These are phyloP conservation scores for Rhodomyrtus psidioides DNA, from an alignment of 441 rosid species.

Conservation along the genomic window DNA sequence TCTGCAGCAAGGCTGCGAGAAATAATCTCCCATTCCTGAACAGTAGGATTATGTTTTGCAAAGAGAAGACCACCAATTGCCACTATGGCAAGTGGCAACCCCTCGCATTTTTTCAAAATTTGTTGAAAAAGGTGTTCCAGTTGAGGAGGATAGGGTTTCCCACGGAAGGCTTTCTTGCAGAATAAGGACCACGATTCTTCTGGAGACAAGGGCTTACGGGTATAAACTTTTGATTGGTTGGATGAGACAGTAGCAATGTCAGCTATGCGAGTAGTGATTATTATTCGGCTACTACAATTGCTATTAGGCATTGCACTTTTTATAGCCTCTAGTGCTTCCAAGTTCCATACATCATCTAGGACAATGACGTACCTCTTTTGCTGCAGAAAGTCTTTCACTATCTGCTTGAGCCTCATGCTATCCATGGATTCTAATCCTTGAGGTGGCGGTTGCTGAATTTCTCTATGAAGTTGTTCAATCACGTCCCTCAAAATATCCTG, in stretches of 20 bases:
- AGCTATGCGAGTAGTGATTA: not conserved
- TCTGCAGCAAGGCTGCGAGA: not conserved
- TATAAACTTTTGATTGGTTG: not conserved
- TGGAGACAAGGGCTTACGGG: rapidly evolving
- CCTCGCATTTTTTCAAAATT: not conserved
- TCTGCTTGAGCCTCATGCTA: no score
- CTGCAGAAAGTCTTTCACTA: no score
- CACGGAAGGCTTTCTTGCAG: not conserved
- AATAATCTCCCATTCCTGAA: not conserved
- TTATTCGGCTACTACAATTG: rapidly evolving
- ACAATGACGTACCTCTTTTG: not conserved
- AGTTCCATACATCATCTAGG: not conserved
- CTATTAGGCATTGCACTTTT: not conserved
- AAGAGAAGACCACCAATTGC: not conserved
- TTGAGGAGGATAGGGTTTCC: not conserved
- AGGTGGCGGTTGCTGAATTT: no score
- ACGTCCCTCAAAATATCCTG: no score
- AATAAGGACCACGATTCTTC: not conserved
- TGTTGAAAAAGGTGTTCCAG: rapidly evolving
- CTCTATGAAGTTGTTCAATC: no score
- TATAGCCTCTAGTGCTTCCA: not conserved
- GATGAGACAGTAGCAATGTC: rapidly evolving
- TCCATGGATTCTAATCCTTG: no score
- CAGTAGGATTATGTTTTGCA: not conserved
- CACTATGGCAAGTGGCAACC: not conserved